Evolutionary conservation across 495 filamentous ascomycete species (phyloP), one percentile per base, ranked within the genome.

Genomic region (Xylaria longipes): DNA sequence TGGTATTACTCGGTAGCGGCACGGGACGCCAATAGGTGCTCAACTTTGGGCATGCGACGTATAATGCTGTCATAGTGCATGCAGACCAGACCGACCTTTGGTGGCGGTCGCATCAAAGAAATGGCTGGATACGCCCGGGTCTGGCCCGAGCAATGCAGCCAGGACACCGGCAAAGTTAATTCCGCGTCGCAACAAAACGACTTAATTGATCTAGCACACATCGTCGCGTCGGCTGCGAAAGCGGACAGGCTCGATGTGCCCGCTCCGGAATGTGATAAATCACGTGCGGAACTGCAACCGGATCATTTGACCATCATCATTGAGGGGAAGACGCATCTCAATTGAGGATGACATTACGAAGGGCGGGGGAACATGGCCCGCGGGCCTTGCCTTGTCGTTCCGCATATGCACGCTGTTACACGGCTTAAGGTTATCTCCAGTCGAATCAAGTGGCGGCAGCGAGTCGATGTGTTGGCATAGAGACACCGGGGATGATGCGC

Each of bases 401-500:
- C 48, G 67, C 56, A 57, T 43, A 68, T 25, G 15, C 39, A 25
- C 3, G 46, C 56, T 61, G 68, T 63, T 45, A 54, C 57, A 70
- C 68, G 58, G 46, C 68, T 70, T 45, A 7, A 56, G 58, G 15
- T 12, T 29, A n/a, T 25, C 33, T n/a, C 39, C 46, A 31, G 27
- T 50, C 56, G 41, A 58, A 62, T 50, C 56, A 70, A 50, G 31
- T 20, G 56, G 68, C 22, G 43, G 68, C 45, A 57, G 50, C 65
- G 27, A 68, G 8, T 58, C 6, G 66, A 68, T 68, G 66, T 60
- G 66, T 37, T 69, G 67, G 67, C 54, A 61, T 29, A 14, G 68
- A 50, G 45, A 37, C 25, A 25, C 63, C 63, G 17, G 63, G 27
- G 45, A 50, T 50, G 39, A 65, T 25, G 17, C 63, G 43, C 20